Evolutionary conservation across 176 grass and related monocot species (phyloP).

Genomic region (Oryza rufipogon): DNA sequence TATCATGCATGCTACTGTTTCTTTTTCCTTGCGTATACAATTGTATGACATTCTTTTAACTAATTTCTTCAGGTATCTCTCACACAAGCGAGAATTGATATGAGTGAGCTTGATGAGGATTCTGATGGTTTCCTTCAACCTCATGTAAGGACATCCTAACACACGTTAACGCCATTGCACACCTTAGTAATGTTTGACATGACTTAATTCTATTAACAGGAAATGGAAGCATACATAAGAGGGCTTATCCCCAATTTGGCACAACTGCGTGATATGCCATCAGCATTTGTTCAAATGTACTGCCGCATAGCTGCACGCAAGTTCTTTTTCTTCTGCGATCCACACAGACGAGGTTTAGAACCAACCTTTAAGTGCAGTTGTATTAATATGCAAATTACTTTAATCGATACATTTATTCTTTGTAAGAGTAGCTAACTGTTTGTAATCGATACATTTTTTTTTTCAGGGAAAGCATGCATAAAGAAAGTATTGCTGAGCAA

Average conservation of each 20-base stretch:
- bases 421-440: background rate
- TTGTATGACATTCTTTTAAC: constrained; percentile 1
- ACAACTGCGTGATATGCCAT: constrained; percentile 89
- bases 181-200: constrained; percentile 27
- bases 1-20: background rate
- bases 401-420: constrained; percentile 4
- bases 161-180: constrained; percentile 12
- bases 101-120: constrained; percentile 99
- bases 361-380: background rate
- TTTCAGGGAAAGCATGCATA: constrained; percentile 96
- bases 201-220: constrained; percentile 55
- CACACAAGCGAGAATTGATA: constrained; percentile 99
- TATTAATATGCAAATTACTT: constrained; percentile 6
- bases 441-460: constrained; percentile 7
- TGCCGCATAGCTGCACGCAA: constrained; percentile 99
- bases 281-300: constrained; percentile 96
- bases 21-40: background rate
- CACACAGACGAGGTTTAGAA: constrained; percentile 75
- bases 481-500: constrained; percentile 98
- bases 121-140: constrained; percentile 99
- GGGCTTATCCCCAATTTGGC: constrained; percentile 97
- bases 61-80: constrained; percentile 80
- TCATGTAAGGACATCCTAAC: constrained; percentile 62
- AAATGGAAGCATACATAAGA: constrained; percentile 99
- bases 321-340: constrained; percentile 99